Evolutionary conservation across 1,284 basidiomycete genomes (phyloP), one percentile per base, ranked within the genome.

Genomic region (Limonomyces culmigenus): DNA sequence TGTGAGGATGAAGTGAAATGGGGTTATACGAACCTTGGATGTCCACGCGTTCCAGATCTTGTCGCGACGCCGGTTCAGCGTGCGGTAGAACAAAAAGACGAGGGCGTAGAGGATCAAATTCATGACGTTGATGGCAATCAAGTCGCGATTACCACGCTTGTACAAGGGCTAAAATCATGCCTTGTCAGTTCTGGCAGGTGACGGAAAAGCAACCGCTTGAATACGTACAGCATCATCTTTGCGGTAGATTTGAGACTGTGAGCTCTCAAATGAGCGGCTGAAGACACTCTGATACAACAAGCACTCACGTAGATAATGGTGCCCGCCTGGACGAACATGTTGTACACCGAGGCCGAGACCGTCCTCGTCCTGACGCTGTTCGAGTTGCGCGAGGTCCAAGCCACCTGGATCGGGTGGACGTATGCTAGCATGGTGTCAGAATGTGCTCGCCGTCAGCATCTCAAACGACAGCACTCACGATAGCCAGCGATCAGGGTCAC

Each of bases 341-440:
- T 75, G 47, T 74, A 74, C 31, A 72, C 50, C 1, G 54, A 58
- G 8, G 70, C 70, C 14, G 68, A 71, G 3, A 74, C 54, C 3
- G 71, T 72, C 31, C 70, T 62, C 46, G 63, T 70, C 29, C 65
- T 54, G 2, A 75, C 72, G 37, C 66, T 64, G 43, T 60, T 60
- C 3, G 72, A 74, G 47, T 74, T 74, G 33, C 70, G 59, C 4
- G 70, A 74, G 1, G 63, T 59, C 72, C 72, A 75, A 0, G 67
- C 71, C 0, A 74, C 70, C 46, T 18, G 4, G 16, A 31, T 3
- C 3, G n/a, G n/a, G n/a, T n/a, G n/a, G n/a, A n/a, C n/a, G 11
- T 23, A 8, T 16, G 25, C 35, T 21, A 27, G 35, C 25, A 36
- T 10, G 35, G 18, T 4, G 25, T 6, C 11, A 36, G 35, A 8